A percentile compares a stretch with the other conserved stretches of the same genome.
Evolutionary conservation across 225 moss, liverwort and hornwort genomes (phyloP).

Genomic region (Neckera pumila): DNA sequence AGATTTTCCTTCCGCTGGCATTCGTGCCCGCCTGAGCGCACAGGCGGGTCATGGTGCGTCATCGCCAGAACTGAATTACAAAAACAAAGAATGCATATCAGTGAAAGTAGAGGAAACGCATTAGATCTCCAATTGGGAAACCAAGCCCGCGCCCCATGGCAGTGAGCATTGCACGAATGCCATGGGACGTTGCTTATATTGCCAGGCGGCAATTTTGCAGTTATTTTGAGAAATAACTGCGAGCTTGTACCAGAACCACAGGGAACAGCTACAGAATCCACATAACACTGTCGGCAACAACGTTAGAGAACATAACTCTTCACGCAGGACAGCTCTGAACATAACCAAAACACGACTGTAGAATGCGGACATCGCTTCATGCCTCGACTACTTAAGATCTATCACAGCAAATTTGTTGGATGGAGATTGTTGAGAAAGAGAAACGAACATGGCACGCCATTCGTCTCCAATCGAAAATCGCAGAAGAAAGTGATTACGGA

Average conservation of each 20-base stretch:
- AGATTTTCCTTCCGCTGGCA: conserved; percentile 10
- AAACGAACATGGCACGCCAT: background rate
- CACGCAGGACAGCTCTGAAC: background rate
- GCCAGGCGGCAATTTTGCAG: background rate
- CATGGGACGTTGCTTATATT: background rate
- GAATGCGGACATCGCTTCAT: background rate
- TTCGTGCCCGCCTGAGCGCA: conserved; percentile 23
- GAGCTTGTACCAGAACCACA: background rate
- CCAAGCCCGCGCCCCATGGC: background rate
- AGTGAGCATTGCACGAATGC: background rate
- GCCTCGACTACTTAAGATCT: background rate
- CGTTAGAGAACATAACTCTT: background rate
- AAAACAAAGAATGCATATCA: background rate
- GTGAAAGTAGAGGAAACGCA: background rate
- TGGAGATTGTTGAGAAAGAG: background rate
- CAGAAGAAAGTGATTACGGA: background rate
- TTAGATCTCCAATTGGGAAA: background rate
- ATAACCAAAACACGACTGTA: background rate
- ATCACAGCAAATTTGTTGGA: background rate
- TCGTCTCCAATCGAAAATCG: background rate
- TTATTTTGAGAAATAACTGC: background rate
- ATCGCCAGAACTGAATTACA: conserved; percentile 10
- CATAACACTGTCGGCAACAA: background rate
- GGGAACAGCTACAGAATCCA: background rate
- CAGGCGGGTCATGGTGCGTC: conserved; percentile 15